Evolutionary conservation across 2,329 filamentous ascomycete genomes (phyloP), one percentile per base, ranked within the genome.

Genomic region (Cladophialophora immunda): DNA sequence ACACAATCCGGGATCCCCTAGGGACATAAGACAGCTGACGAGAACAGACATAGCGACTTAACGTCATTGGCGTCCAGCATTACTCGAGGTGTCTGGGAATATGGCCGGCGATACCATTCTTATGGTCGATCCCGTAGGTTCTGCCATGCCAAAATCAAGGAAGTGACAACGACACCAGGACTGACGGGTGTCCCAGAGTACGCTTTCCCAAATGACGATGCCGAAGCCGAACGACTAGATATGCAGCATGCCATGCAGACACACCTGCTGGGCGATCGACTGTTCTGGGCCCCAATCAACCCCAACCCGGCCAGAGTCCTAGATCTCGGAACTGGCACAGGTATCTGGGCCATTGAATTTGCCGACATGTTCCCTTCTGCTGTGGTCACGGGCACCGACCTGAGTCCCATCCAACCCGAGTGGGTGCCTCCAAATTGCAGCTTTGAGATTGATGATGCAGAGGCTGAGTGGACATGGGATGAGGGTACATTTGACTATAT

Each of bases 401-500:
- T 76, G 11, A 72, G 68, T 29, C 66, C 72, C 8, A 76, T 73
- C 41, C 73, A 75, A 34, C 73, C 72, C 2, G 50, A 57, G 22
- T 73, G 85, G 62, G 75, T 87, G 9, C 86, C 86, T 4, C 83
- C 85, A 3, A 88, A 88, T 67, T 80, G 86, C 25, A 78, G 80
- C 25, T 87, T 87, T 69, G 78, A 86, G 72, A 80, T 88, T 9
- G 86, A 89, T 66, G 86, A 89, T 67, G 80, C 85, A 19, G 86
- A 89, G 74, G 81, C 81, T 63, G 80, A 81, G 2, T 89, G 86
- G 86, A 74, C 87, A 17, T 82, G 86, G 67, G 83, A 4, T 71
- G 72, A 75, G 4, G 82, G 86, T 64, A 80, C 84, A 59, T 89
- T 88, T 62, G 86, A 89, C 74, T 87, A 87, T 64, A 83, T 90